Percentiles rank a stretch among this genome's conserved stretches.
These are phyloP conservation scores for Aspergillus pseudoglaucus DNA, from an alignment of 2,329 filamentous ascomycete genomes.

Conservation along the genomic window DNA sequence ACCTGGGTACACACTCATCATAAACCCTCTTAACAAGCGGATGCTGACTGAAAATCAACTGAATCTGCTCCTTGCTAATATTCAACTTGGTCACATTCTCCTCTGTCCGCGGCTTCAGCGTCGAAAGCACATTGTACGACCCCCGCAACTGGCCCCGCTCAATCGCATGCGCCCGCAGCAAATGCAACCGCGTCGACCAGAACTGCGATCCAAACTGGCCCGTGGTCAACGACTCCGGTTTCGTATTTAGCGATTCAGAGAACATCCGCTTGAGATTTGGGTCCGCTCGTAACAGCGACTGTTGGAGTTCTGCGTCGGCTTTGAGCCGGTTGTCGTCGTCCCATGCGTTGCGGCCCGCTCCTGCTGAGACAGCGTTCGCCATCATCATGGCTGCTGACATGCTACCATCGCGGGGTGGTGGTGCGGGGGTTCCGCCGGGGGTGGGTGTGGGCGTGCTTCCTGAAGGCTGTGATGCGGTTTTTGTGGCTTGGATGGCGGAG, in stretches of 20 bases:
- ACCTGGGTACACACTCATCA: conserved; percentile 81
- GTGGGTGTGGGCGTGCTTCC: not conserved
- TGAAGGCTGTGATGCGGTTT: conserved; percentile 35
- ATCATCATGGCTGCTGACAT: conserved; percentile 69
- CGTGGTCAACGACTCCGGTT: conserved; percentile 74
- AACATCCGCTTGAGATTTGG: conserved; percentile 72
- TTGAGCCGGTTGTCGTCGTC: conserved; percentile 77
- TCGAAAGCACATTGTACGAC: conserved; percentile 87
- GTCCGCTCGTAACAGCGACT: conserved; percentile 79
- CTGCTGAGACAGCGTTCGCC: conserved; percentile 58
- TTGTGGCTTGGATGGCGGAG: conserved; percentile 64
- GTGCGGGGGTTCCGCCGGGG: conserved; percentile 13
- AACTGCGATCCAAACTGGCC: conserved; percentile 85
- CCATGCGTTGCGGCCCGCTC: conserved; percentile 52
- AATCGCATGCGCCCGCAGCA: conserved; percentile 84
- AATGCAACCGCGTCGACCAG: conserved; percentile 81
- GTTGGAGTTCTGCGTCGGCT: conserved; percentile 72
- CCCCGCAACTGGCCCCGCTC: conserved; percentile 80
- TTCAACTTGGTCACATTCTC: conserved; percentile 72
- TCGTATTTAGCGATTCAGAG: conserved; percentile 73
- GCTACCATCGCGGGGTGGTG: conserved; percentile 34
- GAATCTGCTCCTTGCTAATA: conserved; percentile 85
- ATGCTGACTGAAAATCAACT: conserved; percentile 88
- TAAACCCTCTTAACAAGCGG: conserved; percentile 85
- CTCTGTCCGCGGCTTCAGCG: conserved; percentile 72